Percentiles rank a stretch among this genome's conserved stretches.
Evolutionary conservation across 1,284 basidiomycete species (phyloP).

Genomic region (Erythrobasidium hasegawianum): DNA sequence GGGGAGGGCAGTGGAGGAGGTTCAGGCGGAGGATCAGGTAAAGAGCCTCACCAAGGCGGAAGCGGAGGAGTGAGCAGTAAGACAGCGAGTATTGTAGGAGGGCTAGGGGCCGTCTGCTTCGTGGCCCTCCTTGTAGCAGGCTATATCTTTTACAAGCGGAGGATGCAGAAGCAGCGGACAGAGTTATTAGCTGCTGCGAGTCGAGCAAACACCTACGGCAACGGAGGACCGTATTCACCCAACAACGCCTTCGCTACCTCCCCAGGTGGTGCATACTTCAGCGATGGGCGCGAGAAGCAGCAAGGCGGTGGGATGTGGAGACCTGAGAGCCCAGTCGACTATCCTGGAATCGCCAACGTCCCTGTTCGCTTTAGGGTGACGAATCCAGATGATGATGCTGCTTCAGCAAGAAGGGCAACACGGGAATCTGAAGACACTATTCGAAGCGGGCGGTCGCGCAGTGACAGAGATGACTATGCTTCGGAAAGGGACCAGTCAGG

Average conservation of each 20-base stretch:
- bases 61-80: no score
- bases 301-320: conserved; percentile 30
- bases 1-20: conserved; percentile 12
- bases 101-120: neutral
- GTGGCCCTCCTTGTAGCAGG: neutral
- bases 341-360: conserved; percentile 21
- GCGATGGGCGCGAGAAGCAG: neutral
- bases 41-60: no score
- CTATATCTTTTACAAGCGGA: neutral
- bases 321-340: conserved; percentile 31
- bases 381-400: conserved; percentile 30
- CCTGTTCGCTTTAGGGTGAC: conserved; percentile 30
- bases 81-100: neutral
- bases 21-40: no score
- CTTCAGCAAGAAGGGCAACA: conserved; percentile 4
- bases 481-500: neutral
- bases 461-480: neutral
- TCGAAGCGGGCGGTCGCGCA: neutral
- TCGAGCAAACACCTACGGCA: neutral
- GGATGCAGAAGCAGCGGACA: neutral
- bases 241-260: neutral
- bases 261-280: neutral
- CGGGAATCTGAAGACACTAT: conserved; percentile 24
- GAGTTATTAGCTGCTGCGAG: neutral
- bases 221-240: neutral